These are phyloP conservation scores for Naganishia randhawae DNA, from an alignment of 768 basidiomycete genomes.

Conservation along the genomic window DNA sequence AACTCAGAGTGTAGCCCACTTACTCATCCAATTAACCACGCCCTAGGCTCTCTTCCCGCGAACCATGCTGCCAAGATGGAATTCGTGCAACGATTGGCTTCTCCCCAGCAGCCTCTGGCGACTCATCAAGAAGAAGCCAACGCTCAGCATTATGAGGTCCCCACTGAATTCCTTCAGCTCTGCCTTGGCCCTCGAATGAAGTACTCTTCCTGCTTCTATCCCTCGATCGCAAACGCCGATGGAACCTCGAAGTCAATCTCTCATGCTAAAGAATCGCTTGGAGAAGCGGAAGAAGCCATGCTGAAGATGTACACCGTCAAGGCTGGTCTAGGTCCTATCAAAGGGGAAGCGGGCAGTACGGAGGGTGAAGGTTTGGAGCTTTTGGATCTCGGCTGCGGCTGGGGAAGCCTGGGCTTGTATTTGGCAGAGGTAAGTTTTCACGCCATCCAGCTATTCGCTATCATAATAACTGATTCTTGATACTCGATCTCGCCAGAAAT, in stretches of 20 bases:
- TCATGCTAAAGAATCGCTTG: conserved; percentile 59
- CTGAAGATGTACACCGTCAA: conserved; percentile 66
- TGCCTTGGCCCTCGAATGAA: conserved; percentile 66
- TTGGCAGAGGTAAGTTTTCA: conserved; percentile 58
- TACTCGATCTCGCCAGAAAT: conserved; percentile 56
- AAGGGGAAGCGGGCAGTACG: conserved; percentile 28
- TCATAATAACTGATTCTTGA: background rate
- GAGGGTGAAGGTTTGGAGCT: conserved; percentile 60
- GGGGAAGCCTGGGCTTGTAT: conserved; percentile 68
- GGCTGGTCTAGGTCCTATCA: conserved; percentile 54
- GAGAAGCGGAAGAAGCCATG: conserved; percentile 65
- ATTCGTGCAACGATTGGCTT: conserved; percentile 61
- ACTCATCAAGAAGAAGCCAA: conserved; percentile 66
- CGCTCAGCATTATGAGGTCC: conserved; percentile 71
- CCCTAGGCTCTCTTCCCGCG: conserved; percentile 52
- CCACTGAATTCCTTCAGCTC: conserved; percentile 59
- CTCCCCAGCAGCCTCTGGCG: conserved; percentile 57
- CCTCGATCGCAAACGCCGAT: conserved; percentile 33
- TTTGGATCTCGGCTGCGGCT: conserved; percentile 69
- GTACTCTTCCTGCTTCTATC: conserved; percentile 66
- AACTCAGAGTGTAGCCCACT: background rate
- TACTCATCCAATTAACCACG: background rate
- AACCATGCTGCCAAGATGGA: conserved; percentile 66
- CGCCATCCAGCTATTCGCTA: background rate
- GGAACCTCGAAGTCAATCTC: conserved; percentile 22